Conservation (phyloP, 768 basidiomycete genomes). For the Lepiota brunneoincarnata region DNA sequence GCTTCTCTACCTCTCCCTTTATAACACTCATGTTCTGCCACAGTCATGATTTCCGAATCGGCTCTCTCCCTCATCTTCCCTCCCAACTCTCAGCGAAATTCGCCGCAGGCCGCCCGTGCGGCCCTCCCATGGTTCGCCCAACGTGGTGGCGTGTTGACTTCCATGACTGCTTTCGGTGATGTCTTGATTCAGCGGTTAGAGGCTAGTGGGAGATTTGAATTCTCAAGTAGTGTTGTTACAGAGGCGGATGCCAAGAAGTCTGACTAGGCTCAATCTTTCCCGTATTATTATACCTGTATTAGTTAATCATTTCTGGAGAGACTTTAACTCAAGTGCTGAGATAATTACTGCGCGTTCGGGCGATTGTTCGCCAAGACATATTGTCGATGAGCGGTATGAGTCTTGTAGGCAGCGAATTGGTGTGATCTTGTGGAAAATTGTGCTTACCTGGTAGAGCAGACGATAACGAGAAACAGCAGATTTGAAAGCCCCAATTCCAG, state of each 20-base stretch:
- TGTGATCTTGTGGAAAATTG: too few species aligned
- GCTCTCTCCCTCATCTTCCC: slow-evolving; percentile 70
- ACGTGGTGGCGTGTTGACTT: slow-evolving; percentile 80
- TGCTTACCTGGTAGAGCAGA: too few species aligned
- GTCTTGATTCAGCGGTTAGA: slow-evolving; percentile 67
- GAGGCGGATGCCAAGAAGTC: slow-evolving; percentile 15
- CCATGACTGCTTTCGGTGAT: slow-evolving; percentile 80
- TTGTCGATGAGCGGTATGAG: too few species aligned
- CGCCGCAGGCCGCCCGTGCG: slow-evolving; percentile 28
- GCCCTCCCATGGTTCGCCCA: slow-evolving; percentile 55
- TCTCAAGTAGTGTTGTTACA: slow-evolving; percentile 48
- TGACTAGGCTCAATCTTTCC: not conserved
- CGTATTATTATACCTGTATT: not conserved
- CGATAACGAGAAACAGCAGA: too few species aligned
- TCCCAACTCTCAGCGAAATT: slow-evolving; percentile 21
- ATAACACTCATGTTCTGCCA: not conserved
- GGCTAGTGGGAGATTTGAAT: slow-evolving; percentile 51
- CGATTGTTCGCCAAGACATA: too few species aligned
- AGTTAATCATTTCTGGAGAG: too few species aligned
- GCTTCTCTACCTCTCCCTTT: not conserved
- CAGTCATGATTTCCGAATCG: slow-evolving; percentile 57
- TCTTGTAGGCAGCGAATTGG: too few species aligned
- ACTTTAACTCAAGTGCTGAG: too few species aligned
- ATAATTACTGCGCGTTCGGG: too few species aligned
- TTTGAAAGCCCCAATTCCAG: too few species aligned